Evolutionary conservation across 208 protist species (phyloP).

Genomic region (Trypanosoma boissoni): DNA sequence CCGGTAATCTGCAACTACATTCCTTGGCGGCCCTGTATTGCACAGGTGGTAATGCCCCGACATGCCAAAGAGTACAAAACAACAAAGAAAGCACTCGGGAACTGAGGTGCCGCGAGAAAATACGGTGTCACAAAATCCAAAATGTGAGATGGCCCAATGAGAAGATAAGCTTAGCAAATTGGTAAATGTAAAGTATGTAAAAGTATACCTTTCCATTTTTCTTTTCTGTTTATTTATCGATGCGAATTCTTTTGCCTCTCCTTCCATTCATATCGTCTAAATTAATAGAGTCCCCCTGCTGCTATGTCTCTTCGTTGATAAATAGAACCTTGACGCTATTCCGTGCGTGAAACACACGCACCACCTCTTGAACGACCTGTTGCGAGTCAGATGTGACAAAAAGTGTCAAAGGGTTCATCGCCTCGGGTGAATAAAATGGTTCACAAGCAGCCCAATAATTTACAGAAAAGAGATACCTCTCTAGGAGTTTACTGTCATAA

Average conservation of each 20-base stretch:
- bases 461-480: conserved; percentile 6
- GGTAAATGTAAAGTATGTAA: conserved; percentile 21
- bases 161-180: conserved; percentile 14
- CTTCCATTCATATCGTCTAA: conserved; percentile 3
- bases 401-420: background rate
- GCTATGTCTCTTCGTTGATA: conserved; percentile 12
- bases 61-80: conserved; percentile 7
- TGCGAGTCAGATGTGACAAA: conserved; percentile 29
- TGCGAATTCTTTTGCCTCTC: background rate
- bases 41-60: no score
- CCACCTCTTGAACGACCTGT: conserved; percentile 8
- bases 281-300: conserved; percentile 21
- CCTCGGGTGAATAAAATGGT: background rate
- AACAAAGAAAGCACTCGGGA: conserved; percentile 24
- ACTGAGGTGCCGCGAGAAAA: conserved; percentile 21
- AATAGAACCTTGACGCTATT: conserved; percentile 3
- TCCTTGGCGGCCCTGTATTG: no score
- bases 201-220: conserved; percentile 10
- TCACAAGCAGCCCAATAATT: background rate
- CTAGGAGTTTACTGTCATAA: no score
- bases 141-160: conserved; percentile 24
- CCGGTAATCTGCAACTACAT: no score
- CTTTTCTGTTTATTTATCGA: no score
- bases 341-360: background rate
- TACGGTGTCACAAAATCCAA: conserved; percentile 26